Evolutionary conservation across 208 protist species (phyloP), one percentile per base, ranked within the genome.

Genomic region (Crithidia acanthocephali): DNA sequence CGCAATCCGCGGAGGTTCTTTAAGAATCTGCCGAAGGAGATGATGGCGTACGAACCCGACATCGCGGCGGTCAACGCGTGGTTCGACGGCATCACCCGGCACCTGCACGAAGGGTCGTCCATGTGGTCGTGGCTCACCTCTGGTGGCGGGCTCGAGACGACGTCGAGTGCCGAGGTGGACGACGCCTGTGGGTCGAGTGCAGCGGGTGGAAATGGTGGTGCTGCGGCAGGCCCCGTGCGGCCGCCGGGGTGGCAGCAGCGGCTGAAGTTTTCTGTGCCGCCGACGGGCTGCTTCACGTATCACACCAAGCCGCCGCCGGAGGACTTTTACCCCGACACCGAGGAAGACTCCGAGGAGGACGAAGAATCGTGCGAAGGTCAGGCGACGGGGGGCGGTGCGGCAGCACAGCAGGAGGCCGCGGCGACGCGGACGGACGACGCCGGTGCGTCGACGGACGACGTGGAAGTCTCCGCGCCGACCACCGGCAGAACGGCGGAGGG

Each of bases 221-320:
- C 35, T 11, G 11, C 35, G 8, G 35, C 35, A 40, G 35, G 11
- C 35, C 35, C 35, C 35, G 8, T 40, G 5, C 27, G 60, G 7
- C 37, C 32, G 4, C 42, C 13, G 4, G 50, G 18, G 0, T 42
- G 70, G 37, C 48, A 48, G 61, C 70, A 62, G 61, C 60, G 70
- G 22, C 51, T 47, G 25, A 33, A 15, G 11, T 75, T 75, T 30
- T 5, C 61, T 0, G 70, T 75, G 18, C 70, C 70, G 3, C 25
- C 60, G 22, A 65, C n/a, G 16, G 70, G 70, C 2, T 69, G 70
- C 61, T 75, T 75, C 44, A 23, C 44, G 0, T 75, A 75, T 55
- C 30, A 25, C 13, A 18, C 7, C 8, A 57, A 59, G 51, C 70
- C 70, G 0, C n/a, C 51, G 20, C 22, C 35, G 22, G 70, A 61